Base-by-base conservation (phyloP, 1,139 yeast genomes). In the Tardiomyces blankii region DNA sequence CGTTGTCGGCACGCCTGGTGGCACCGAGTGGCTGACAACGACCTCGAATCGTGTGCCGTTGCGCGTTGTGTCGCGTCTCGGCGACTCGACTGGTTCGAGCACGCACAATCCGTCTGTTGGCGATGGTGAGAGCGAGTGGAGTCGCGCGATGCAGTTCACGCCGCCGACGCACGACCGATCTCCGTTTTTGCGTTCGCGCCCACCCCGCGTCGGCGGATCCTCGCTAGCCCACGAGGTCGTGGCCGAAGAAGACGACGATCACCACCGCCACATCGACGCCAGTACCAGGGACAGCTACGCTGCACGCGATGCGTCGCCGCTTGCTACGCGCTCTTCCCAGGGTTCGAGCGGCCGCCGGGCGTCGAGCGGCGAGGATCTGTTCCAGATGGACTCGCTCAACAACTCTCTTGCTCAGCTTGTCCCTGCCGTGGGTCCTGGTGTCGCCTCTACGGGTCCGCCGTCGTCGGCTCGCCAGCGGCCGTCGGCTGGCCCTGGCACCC, bases 1-100 rank as follows among this genome's bases (percentile, higher is more conserved):
- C 7, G 25, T 21, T 4, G 25, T 21, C 25, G 25, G 25, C 25
- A 21, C 25, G 25, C 25, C 25, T 5, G 25, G 25, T 7, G 25
- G 25, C 25, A 21, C 25, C 25, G 25, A 21, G 25, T 21, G 25
- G 25, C 25, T 21, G 7, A 13, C 32, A 4, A 28, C 32, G n/a
- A 28, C 32, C 25, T 60, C 58, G 30, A 60, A 65, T 47, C 64
- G 74, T 50, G 66, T 63, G 50, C 75, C 76, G 11, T 44, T 51
- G 53, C 49, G 53, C 16, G 53, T 52, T 42, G 55, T 54, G 14
- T 43, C 54, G 13, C 49, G 51, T 12, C 48, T 50, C 9, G 52
- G 51, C 39, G 21, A n/a, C n/a, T 45, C 38, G 46, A 48, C 50
- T 28, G 47, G 45, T 42, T 38, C 50, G 40, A 56, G 54, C n/a